Evolutionary conservation across 345 rosid species (phyloP).

Genomic region (Viola odorata): DNA sequence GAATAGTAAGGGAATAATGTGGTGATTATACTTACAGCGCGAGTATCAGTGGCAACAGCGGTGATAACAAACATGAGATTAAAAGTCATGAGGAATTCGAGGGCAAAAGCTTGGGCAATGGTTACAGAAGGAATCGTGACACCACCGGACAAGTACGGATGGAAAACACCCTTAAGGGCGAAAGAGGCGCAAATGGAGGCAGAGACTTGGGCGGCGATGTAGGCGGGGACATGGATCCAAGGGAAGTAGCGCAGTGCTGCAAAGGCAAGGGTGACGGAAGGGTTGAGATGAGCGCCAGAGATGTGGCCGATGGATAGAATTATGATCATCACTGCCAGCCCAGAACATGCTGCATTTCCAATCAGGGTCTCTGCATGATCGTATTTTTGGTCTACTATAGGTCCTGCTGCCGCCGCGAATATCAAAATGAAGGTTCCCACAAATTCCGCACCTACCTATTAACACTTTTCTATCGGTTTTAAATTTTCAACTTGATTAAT

Average conservation of each 20-base stretch:
- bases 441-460: slow-evolving; percentile 96
- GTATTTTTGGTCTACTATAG: slow-evolving; percentile 89
- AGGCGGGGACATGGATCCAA: slow-evolving; percentile 88
- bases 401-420: slow-evolving; percentile 86
- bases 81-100: slow-evolving; percentile 87
- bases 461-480: too few relatives aligned
- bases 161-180: slow-evolving; percentile 81
- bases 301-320: slow-evolving; percentile 91
- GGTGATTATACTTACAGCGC: slow-evolving; percentile 56
- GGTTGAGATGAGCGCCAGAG: slow-evolving; percentile 95
- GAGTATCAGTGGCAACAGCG: slow-evolving; percentile 95
- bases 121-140: slow-evolving; percentile 84
- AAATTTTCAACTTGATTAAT: too few relatives aligned
- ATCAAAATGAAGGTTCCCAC: slow-evolving; percentile 93
- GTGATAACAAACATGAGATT: slow-evolving; percentile 88
- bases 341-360: slow-evolving; percentile 89
- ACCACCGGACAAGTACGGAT: slow-evolving; percentile 91
- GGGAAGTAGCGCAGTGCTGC: slow-evolving; percentile 91
- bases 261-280: slow-evolving; percentile 82
- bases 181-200: slow-evolving; percentile 93
- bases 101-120: slow-evolving; percentile 80
- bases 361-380: slow-evolving; percentile 63
- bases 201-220: slow-evolving; percentile 78
- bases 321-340: slow-evolving; percentile 90
- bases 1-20: too few relatives aligned